phyloP scores from a whole-genome alignment of 805 yeast species.

The Hanseniaspora nectarophila region DNA sequence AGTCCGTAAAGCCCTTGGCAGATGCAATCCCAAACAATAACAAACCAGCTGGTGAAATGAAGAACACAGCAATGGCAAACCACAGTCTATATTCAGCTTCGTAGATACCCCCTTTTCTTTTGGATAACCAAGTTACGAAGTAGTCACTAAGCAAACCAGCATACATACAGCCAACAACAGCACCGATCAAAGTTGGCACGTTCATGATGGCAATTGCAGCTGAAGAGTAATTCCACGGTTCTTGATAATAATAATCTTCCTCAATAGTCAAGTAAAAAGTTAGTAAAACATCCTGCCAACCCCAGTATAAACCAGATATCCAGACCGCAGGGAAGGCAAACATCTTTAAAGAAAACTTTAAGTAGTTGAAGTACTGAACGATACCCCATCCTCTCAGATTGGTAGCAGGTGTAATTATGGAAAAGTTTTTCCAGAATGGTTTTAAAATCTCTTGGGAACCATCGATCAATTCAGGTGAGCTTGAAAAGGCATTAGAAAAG shows the following conservation, averaged over 20 bases:
- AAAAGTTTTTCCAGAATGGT: conserved; percentile 38
- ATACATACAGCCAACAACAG: conserved; percentile 51
- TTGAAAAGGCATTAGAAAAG: neutral
- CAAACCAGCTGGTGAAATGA: conserved; percentile 51
- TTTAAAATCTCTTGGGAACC: conserved; percentile 34
- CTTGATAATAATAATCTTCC: conserved; percentile 51
- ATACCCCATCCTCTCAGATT: conserved; percentile 53
- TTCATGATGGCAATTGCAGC: conserved; percentile 66
- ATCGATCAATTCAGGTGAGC: conserved; percentile 21
- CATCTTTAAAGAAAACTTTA: conserved; percentile 42
- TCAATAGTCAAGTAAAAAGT: conserved; percentile 66
- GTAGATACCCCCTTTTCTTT: conserved; percentile 45
- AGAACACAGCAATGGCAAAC: conserved; percentile 44
- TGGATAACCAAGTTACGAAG: conserved; percentile 51
- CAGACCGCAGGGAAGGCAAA: conserved; percentile 55
- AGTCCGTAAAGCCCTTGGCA: conserved; percentile 36
- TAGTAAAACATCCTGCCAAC: conserved; percentile 63
- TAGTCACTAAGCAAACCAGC: conserved; percentile 52
- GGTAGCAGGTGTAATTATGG: conserved; percentile 43
- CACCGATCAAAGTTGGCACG: conserved; percentile 56
- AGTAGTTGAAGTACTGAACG: conserved; percentile 48
- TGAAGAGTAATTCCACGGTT: conserved; percentile 55
- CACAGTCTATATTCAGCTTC: conserved; percentile 58
- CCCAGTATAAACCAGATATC: conserved; percentile 65
- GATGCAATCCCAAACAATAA: conserved; percentile 58